Conservation (phyloP, 768 basidiomycete species). For the Coprinopsis cinerea region DNA sequence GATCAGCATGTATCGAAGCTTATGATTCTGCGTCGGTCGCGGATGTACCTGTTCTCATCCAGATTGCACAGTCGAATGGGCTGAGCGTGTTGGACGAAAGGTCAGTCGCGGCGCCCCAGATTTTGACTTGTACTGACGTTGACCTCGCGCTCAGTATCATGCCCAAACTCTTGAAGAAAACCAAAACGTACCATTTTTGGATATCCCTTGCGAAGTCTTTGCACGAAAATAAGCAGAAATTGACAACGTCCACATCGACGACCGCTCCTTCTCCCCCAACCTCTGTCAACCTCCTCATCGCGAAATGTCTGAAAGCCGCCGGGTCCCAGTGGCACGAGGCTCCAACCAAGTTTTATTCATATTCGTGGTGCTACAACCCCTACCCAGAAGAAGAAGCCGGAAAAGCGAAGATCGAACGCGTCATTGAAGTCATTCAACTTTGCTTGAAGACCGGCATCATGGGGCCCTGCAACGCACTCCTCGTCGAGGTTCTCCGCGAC, state of each 20-base stretch:
- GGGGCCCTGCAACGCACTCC: conserved; percentile 17
- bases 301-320: not conserved
- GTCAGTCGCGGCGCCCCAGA: too few relatives aligned
- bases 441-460: conserved; percentile 17
- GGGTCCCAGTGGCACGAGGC: not conserved
- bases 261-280: not conserved
- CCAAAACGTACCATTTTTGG: conserved; percentile 18
- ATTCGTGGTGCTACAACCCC: too few relatives aligned
- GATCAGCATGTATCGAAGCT: too few relatives aligned
- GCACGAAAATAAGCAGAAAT: conserved; percentile 11
- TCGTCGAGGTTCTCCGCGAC: conserved; percentile 18
- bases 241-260: conserved; percentile 9
- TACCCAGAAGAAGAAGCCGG: not conserved
- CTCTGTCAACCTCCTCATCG: not conserved
- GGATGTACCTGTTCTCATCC: too few relatives aligned
- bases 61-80: too few relatives aligned
- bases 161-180: conserved; percentile 18
- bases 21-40: too few relatives aligned
- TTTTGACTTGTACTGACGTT: conserved; percentile 20
- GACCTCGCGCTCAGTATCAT: conserved; percentile 15
- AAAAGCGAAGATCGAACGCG: conserved; percentile 17
- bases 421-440: conserved; percentile 21
- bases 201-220: conserved; percentile 20
- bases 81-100: too few relatives aligned
- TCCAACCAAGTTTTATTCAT: not conserved